Conservation (phyloP, 768 basidiomycete species). For the Inosperma sp. region DNA sequence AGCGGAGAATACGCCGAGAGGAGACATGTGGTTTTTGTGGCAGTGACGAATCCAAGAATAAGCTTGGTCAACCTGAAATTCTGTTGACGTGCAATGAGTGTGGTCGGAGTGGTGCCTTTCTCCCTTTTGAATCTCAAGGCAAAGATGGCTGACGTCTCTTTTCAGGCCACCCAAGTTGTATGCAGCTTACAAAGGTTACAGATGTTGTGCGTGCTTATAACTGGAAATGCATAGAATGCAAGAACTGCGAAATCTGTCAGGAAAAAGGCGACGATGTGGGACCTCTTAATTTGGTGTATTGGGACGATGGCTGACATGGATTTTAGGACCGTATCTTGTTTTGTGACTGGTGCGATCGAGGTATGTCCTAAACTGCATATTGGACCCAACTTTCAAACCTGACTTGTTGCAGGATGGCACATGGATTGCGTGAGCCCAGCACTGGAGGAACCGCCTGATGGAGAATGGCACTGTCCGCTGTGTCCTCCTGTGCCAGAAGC, state of each 20-base stretch:
- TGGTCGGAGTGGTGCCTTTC: conserved; percentile 65
- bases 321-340: conserved; percentile 73
- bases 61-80: conserved; percentile 49
- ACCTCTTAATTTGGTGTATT: conserved; percentile 7
- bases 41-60: conserved; percentile 59
- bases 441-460: conserved; percentile 64
- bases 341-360: conserved; percentile 93
- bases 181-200: conserved; percentile 56
- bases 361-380: conserved; percentile 30
- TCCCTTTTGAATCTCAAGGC: conserved; percentile 12
- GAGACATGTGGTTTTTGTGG: conserved; percentile 75
- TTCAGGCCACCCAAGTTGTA: conserved; percentile 83
- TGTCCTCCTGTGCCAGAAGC: conserved; percentile 42
- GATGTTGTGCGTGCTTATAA: conserved; percentile 64
- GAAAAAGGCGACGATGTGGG: conserved; percentile 87
- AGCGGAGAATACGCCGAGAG: conserved; percentile 48
- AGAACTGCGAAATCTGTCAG: conserved; percentile 83
- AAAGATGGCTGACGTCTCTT: conserved; percentile 9
- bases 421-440: conserved; percentile 75
- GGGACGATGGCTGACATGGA: conserved; percentile 11
- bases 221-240: conserved; percentile 92
- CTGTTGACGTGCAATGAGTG: conserved; percentile 82
- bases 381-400: not conserved
- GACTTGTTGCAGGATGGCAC: conserved; percentile 63
- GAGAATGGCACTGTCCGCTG: conserved; percentile 70